Base-by-base conservation (phyloP, 2,329 filamentous ascomycete genomes). In the Phialophora verrucosa region DNA sequence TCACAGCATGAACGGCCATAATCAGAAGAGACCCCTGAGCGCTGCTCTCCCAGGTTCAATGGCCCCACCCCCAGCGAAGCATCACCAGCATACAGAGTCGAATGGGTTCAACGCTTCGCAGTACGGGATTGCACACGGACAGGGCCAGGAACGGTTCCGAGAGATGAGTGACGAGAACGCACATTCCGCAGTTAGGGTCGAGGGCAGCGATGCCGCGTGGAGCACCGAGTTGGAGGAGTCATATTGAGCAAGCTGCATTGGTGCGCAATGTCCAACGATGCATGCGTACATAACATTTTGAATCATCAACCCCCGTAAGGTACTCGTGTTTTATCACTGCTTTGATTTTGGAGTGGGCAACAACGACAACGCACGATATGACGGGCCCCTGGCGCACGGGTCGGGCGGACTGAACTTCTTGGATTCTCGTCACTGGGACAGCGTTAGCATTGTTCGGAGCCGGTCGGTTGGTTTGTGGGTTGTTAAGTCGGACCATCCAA, bases 21-120 rank as follows among this genome's bases (percentile, higher is more conserved):
- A 70, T 25, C 59, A 61, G 47, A 72, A 70, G 57, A 62, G 72
- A 64, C 66, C 63, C 10, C 53, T 64, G 27, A 44, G 50, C 5
- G 23, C 38, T 44, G 38, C 44, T 3, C 44, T 60, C n/a, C 25
- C 64, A 11, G 68, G 68, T 32, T 61, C 66, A 25, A 72, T 73
- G 70, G 71, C 66, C 6, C 71, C 72, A 49, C 71, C 69, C 75
- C 78, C 17, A 75, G 77, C 47, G 76, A 83, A 65, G 50, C 49
- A 67, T 25, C 60, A 63, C 17, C 38, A 67, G 29, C 53, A 55
- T 35, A 20, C 53, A 55, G 53, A 29, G 8, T 17, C 25, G 29
- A 55, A 53, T n/a, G 62, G 62, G 42, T 57, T 32, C 42, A 35
- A 63, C 20, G 44, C 17, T 12, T 60, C 59, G 54, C 63, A 65